Conservation (phyloP, 2,329 filamentous ascomycete genomes). For the Hypoxylon rubiginosum region DNA sequence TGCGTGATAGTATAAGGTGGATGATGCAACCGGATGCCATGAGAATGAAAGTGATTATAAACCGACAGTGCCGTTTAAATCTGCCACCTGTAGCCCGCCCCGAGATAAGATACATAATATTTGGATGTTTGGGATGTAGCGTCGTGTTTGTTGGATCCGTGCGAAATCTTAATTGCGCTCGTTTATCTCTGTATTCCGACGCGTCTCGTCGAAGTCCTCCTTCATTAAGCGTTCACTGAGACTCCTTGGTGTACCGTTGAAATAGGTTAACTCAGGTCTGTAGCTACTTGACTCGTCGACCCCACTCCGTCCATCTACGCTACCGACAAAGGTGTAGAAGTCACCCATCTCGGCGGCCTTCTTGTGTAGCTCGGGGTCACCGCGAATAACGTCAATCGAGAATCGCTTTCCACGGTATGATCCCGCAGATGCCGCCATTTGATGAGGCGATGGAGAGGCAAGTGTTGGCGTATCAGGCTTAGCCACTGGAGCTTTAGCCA, state of each 20-base stretch:
- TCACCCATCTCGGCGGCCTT: conserved; percentile 63
- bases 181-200: conserved; percentile 33
- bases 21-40: conserved; percentile 25
- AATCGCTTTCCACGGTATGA: conserved; percentile 69
- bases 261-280: conserved; percentile 55
- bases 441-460: conserved; percentile 53
- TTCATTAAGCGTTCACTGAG: conserved; percentile 64
- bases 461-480: conserved; percentile 50
- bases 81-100: conserved; percentile 8
- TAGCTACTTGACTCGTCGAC: conserved; percentile 63
- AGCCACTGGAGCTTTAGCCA: conserved; percentile 46
- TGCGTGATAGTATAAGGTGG: conserved; percentile 4
- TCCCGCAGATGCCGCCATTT: conserved; percentile 60
- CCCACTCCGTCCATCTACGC: conserved; percentile 64
- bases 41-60: conserved; percentile 22
- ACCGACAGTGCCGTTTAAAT: neutral
- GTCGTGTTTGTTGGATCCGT: neutral
- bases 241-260: conserved; percentile 61
- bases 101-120: neutral
- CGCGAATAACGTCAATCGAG: conserved; percentile 64
- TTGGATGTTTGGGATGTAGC: neutral
- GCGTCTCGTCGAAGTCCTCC: conserved; percentile 58
- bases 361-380: conserved; percentile 63
- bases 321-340: conserved; percentile 66
- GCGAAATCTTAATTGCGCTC: conserved; percentile 12